A percentile compares a stretch with the other conserved stretches of the same genome.
Conservation (phyloP, 225 moss, liverwort and hornwort species). For the Sphagnum contortum region DNA sequence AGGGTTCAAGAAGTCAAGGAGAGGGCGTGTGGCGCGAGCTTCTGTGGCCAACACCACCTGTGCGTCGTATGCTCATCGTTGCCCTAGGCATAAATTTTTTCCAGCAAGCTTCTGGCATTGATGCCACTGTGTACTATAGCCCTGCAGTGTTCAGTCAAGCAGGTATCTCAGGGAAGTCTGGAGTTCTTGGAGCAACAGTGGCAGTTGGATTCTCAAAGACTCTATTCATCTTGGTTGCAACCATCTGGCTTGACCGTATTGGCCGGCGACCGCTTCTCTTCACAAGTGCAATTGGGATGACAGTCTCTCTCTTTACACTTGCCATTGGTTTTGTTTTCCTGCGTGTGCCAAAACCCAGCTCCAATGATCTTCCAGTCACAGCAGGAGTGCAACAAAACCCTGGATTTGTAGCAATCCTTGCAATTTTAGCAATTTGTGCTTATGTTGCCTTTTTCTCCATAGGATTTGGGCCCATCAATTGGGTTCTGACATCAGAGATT, state of each 20-base stretch:
- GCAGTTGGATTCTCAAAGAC: conserved; percentile 85
- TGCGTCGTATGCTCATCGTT: conserved; percentile 76
- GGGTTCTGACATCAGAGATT: conserved; percentile 94
- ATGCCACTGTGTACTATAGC: conserved; percentile 92
- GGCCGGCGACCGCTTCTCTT: conserved; percentile 83
- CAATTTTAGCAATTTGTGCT: conserved; percentile 65
- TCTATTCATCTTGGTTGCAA: conserved; percentile 86
- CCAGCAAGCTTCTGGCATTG: conserved; percentile 94
- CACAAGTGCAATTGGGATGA: conserved; percentile 80
- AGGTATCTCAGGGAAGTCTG: conserved; percentile 63
- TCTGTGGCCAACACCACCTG: conserved; percentile 55
- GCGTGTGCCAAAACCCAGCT: conserved; percentile 37
- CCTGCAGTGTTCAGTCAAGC: conserved; percentile 73
- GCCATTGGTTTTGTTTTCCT: conserved; percentile 66
- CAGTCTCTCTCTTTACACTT: conserved; percentile 45
- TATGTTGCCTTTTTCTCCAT: conserved; percentile 93
- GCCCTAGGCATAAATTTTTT: conserved; percentile 95
- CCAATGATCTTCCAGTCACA: conserved; percentile 45
- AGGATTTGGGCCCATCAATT: conserved; percentile 87
- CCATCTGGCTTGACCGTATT: conserved; percentile 58
- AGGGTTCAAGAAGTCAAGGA: conserved; percentile 40
- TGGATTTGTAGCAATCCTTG: conserved; percentile 62
- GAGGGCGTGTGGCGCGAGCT: conserved; percentile 93
- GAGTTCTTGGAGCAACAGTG: conserved; percentile 71
- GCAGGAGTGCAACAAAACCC: conserved; percentile 27